Base-by-base conservation (phyloP, 768 basidiomycete genomes). In the Lactarius evosmus region DNA sequence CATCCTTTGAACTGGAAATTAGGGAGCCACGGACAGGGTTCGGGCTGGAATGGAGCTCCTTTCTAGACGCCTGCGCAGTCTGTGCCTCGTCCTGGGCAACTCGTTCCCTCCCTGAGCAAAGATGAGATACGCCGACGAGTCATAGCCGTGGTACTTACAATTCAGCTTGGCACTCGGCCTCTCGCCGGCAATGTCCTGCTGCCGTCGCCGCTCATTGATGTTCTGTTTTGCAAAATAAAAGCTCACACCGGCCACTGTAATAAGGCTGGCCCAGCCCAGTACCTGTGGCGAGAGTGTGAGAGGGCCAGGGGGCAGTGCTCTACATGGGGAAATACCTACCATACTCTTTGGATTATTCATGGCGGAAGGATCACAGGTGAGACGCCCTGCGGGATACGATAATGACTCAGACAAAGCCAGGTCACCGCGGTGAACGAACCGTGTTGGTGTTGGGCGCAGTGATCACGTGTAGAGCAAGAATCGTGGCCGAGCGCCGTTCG, bases 151-250 rank as follows among this genome's bases (percentile, higher is more conserved):
- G 29, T 34, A 70, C 72, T 62, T 33, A 76, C 76, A 74, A 56
- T 76, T 71, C 22, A 74, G 67, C 56, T 72, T 75, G 66, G 75
- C 74, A 50, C 71, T 70, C 30, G 75, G 71, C 59, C 76, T 69
- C 25, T 69, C 66, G 12, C 76, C 77, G 12, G 64, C 51, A 29
- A 66, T 67, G 27, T 72, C 72, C 63, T 77, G 76, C 38, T 68
- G 62, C 60, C 68, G 69, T 34, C 78, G 65, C 32, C 77, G 70
- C n/a, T 73, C 73, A 67, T 77, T 72, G 68, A 79, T 75, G 55
- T 67, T 69, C 61, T 74, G 71, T 58, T 75, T 76, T 12, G 78
- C 76, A 58, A 64, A 78, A 67, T 74, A 75, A 67, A 76, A 78
- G 54, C 76, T 77, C 46, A 73, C 74, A 4, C 75, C 75, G 0